Conservation (phyloP, 208 protist genomes). For the Tetramitus jugosus region DNA sequence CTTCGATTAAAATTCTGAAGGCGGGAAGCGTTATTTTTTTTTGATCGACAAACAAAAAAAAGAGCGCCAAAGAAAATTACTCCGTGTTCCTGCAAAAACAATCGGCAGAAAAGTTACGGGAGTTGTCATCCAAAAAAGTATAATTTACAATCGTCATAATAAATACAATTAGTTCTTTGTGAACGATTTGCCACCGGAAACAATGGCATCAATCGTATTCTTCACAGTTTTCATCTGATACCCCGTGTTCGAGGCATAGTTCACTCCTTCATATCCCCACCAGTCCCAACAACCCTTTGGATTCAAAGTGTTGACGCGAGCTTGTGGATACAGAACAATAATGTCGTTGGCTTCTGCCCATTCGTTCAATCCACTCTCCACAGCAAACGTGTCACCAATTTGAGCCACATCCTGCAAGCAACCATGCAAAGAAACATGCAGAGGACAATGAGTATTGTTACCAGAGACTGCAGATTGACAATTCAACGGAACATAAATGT, state of each 20-base stretch:
- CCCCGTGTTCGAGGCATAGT: background rate
- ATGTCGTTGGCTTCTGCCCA: conserved; percentile 45
- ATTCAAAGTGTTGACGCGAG: background rate
- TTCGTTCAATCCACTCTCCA: conserved; percentile 30
- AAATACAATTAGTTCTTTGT: too few species aligned
- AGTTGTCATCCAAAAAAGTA: too few species aligned
- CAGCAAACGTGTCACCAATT: conserved; percentile 27
- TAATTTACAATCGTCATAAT: too few species aligned
- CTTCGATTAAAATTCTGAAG: too few species aligned
- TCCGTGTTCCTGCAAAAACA: too few species aligned
- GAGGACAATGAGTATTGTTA: conserved; percentile 17
- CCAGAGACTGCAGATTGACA: background rate
- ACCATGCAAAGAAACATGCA: conserved; percentile 43
- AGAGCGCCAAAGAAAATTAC: too few species aligned
- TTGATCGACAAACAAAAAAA: too few species aligned
- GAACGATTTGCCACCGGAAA: too few species aligned
- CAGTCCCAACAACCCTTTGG: conserved; percentile 38
- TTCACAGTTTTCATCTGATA: background rate
- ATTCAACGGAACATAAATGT: conserved; percentile 26
- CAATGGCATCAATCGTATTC: too few species aligned
- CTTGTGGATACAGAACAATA: conserved; percentile 44
- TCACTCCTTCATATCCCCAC: background rate
- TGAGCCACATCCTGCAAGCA: conserved; percentile 27
- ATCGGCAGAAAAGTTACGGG: too few species aligned
- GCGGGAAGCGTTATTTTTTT: too few species aligned